Evolutionary conservation across 2,329 filamentous ascomycete species (phyloP), one percentile per base, ranked within the genome.

Genomic region (Botrytis porri): DNA sequence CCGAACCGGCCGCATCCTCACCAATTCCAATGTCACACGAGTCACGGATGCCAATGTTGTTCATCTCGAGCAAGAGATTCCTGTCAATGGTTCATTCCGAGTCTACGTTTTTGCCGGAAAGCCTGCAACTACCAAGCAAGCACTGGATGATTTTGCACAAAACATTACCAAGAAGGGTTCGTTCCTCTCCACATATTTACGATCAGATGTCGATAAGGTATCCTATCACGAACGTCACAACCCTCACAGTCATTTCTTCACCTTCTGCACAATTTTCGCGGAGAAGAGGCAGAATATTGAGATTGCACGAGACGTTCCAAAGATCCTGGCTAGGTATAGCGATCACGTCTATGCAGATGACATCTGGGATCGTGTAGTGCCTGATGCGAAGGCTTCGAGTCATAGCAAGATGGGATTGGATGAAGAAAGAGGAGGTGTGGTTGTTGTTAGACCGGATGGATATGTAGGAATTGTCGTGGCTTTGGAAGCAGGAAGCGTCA

Each of bases 301-400:
- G 79, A 92, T 97, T 74, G 83, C 86, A 4, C 86, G 88, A 51
- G 87, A 93, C 76, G 86, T 95, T 2, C 95, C 95, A 0, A 84
- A 86, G 32, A 79, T 92, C 3, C 85, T 98, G 73, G 89, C 88
- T 8, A 87, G 93, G 71, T 97, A 97, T 82, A 86, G 90, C 66
- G 91, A 94, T 78, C 92, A 96, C 78, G 86, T 97, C 51, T 97
- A 97, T 79, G 92, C 94, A 1, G 95, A 97, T 78, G 94, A 97
- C 81, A 86, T 92, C 65, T 90, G 88, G 84, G 93, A 96, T 80
- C 85, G 87, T 61, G 86, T 88, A 10, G 90, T 93, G 0, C 90
- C 92, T 0, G 85, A 91, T 32, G 91, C 92, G 1, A 86, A 86
- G 77, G 93, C 91, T 8, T 86, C 93, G 4, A 93, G 93, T 8